Base-by-base conservation (phyloP, 345 rosid genomes). In the Moricandia moricandioides region DNA sequence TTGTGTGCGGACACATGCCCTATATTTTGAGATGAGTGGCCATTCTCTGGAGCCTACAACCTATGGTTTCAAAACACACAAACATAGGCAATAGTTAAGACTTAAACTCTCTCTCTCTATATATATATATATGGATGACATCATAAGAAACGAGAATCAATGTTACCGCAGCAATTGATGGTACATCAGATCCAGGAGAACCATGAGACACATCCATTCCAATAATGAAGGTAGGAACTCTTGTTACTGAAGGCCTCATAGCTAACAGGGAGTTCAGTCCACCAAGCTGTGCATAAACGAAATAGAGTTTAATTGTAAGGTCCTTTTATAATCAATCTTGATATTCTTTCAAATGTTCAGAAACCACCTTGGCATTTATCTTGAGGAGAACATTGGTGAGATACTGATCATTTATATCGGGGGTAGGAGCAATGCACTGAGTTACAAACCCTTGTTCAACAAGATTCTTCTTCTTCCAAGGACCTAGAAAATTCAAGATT, bases 121-220 rank as follows among this genome's bases (percentile, higher is more conserved):
- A n/a, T n/a, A n/a, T n/a, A n/a, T n/a, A n/a, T 40, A 6, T 4
- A 4, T 40, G 49, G 49, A 12, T 60, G 5, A 74, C 68, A 49
- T 31, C 26, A 57, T 7, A 63, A 29, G 14, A 68, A 60, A 81
- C 4, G 11, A 14, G 49, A 59, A 65, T 14, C 34, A 52, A 70
- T 37, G 21, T 62, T 21, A 94, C 97, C 79, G 97, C 97, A 70
- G 99, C 97, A 81, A 94, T 81, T 5, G 97, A 94, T 17, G 98
- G 98, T 2, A 90, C 13, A 76, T 88, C 93, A 13, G 95, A 84
- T 65, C 97, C 97, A 39, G 98, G 98, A 12, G 98, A 94, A 37
- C 98, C 98, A 77, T 91, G 98, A 0, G 97, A 90, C 2, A 95
- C 99, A 81, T 95, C 99, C 97, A 95, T 95, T 8, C 99, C 99